Evolutionary conservation across 2,329 filamentous ascomycete species (phyloP), one percentile per base, ranked within the genome.

Genomic region (Intubia oerlemansii): DNA sequence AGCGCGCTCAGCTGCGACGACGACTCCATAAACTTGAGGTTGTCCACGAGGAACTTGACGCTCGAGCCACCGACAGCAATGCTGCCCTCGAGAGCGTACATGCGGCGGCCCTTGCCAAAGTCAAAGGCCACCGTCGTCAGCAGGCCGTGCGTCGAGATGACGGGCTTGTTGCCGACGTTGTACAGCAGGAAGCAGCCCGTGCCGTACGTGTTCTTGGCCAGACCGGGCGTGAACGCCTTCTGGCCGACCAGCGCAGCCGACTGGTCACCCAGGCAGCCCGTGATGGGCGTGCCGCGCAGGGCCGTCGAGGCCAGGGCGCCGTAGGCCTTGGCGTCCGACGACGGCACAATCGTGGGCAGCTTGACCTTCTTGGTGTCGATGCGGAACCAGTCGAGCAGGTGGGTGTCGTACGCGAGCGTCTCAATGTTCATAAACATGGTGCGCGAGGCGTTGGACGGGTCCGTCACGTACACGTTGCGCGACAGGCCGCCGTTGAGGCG

Each of bases 341-440:
- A 90, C 2, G 73, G 72, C 7, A 84, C 73, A 39, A 92, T 90
- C 43, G 72, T 68, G 11, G 82, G 81, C 8, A 92, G 57, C 28
- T 63, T 58, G 24, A 90, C 54, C 48, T 85, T 88, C 30, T 55
- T 59, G 24, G 42, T 46, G 42, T 68, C 62, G 35, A 91, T 62
- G 22, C 65, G 66, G 51, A 91, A 91, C 54, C 90, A 91, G 18
- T 69, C 55, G 17, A 91, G 55, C 16, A 91, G 61, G 21, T 61
- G 59, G 31, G 80, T 67, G 45, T 85, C 79, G 49, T 91, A 92
- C 41, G 82, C 50, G 33, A 82, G 59, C 10, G 72, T 82, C 40
- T 70, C 62, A 31, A 92, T 58, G 51, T 91, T 81, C 74, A 90
- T 84, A 51, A 92, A 88, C 81, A 91, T 90, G 34, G 82, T 91